Evolutionary conservation across 129 eudicot species (phyloP).

Genomic region (Helianthus tuberosus): DNA sequence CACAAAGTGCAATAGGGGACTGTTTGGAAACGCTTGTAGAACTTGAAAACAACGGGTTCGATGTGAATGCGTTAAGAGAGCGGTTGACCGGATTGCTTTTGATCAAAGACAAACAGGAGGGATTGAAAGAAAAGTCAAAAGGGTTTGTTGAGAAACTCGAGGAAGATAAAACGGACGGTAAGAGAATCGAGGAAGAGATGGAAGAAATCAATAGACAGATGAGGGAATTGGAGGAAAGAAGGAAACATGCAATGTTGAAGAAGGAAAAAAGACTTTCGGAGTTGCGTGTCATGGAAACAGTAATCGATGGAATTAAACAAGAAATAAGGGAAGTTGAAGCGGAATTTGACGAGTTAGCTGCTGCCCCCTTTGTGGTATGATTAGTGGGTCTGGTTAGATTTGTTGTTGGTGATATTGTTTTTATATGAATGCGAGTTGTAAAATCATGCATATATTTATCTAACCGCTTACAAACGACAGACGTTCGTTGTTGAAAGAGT

Average conservation of each 20-base stretch:
- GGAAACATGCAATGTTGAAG: constrained; percentile 14
- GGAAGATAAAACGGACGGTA: constrained; percentile 34
- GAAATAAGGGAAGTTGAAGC: constrained; percentile 20
- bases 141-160: constrained; percentile 29
- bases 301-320: constrained; percentile 18
- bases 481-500: background rate
- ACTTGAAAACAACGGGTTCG: constrained; percentile 74
- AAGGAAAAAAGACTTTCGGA: constrained; percentile 40
- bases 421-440: constrained; percentile 12
- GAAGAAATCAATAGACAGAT: constrained; percentile 48
- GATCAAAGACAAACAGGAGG: constrained; percentile 46
- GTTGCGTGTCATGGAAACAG: constrained; percentile 38
- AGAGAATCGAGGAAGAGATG: constrained; percentile 40
- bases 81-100: constrained; percentile 44
- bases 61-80: constrained; percentile 50
- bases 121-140: constrained; percentile 33
- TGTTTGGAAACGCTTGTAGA: constrained; percentile 62
- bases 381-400: constrained; percentile 3
- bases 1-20: constrained; percentile 49
- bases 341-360: constrained; percentile 49
- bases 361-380: constrained; percentile 35
- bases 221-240: constrained; percentile 46
- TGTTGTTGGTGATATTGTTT: constrained; percentile 13
- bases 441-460: constrained; percentile 3
- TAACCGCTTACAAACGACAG: background rate